Percentiles rank a stretch among this genome's conserved stretches.
Conservation (phyloP, 495 filamentous ascomycete genomes). For the Beverwykella pulmonaria region DNA sequence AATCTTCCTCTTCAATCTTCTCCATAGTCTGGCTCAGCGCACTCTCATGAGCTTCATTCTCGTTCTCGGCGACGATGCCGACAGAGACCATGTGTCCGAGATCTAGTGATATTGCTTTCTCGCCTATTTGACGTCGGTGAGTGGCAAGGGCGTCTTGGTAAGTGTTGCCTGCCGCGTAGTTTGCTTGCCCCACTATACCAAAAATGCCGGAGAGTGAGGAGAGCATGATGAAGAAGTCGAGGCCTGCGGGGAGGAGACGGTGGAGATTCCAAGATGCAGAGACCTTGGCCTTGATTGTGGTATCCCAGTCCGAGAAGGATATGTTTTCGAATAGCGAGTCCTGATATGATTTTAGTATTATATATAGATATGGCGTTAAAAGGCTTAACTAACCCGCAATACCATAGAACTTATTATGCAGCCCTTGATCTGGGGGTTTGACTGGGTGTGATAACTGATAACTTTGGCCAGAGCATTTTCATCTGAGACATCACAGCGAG, state of each 20-base stretch:
- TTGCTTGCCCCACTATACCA: slow-evolving; percentile 2
- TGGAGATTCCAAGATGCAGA: slow-evolving; percentile 25
- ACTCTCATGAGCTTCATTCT: neutral
- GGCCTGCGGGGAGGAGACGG: neutral
- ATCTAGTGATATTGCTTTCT: neutral
- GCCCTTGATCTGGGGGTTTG: too few species aligned
- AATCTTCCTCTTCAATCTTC: neutral
- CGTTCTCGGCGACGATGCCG: slow-evolving; percentile 19
- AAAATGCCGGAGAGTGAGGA: neutral
- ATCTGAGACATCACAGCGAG: too few species aligned
- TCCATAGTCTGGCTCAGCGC: neutral
- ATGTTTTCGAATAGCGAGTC: slow-evolving; percentile 10
- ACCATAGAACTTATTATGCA: too few species aligned
- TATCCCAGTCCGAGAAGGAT: neutral
- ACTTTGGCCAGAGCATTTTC: too few species aligned
- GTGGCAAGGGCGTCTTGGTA: slow-evolving; percentile 10
- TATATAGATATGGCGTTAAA: too few species aligned
- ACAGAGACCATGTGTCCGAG: neutral
- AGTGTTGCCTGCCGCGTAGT: slow-evolving; percentile 6
- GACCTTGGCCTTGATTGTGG: slow-evolving; percentile 12
- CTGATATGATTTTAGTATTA: too few species aligned
- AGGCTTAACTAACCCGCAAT: too few species aligned
- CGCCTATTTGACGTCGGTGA: slow-evolving; percentile 3
- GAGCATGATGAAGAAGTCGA: slow-evolving; percentile 31
- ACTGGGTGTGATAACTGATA: too few species aligned